Conservation (phyloP, 352 stramenopile genomes). For the Pilasporangium apinafurcum region DNA sequence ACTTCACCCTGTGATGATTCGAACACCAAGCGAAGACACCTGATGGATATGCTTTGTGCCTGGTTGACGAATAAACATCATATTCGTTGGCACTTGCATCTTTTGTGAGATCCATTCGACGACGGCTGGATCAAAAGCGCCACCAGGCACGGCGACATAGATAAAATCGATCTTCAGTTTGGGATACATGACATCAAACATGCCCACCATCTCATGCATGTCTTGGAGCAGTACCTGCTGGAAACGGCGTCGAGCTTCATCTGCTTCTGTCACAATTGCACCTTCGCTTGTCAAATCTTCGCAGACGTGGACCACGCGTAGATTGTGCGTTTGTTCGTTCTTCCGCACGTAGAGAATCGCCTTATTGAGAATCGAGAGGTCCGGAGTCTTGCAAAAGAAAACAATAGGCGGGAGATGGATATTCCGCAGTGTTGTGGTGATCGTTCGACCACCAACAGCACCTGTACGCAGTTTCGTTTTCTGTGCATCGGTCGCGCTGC, state of each 20-base stretch:
- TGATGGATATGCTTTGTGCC: constrained; percentile 87
- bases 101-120: constrained; percentile 83
- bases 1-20: constrained; percentile 77
- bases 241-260: constrained; percentile 18
- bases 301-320: constrained; percentile 86
- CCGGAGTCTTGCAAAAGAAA: constrained; percentile 88
- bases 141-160: constrained; percentile 42
- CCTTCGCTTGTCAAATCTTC: constrained; percentile 19
- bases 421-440: constrained; percentile 42
- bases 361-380: constrained; percentile 91
- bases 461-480: constrained; percentile 41
- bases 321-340: constrained; percentile 90
- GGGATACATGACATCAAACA: constrained; percentile 90
- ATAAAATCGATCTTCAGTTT: constrained; percentile 90
- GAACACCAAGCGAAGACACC: constrained; percentile 77
- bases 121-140: constrained; percentile 64
- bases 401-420: constrained; percentile 84
- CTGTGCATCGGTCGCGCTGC: constrained; percentile 4
- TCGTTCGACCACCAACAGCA: constrained; percentile 58
- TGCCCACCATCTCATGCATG: constrained; percentile 64
- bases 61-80: constrained; percentile 93
- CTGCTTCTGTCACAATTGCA: constrained; percentile 27
- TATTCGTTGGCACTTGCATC: constrained; percentile 78
- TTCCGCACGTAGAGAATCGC: constrained; percentile 90
- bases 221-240: constrained; percentile 45